Evolutionary conservation across 2,329 filamentous ascomycete species (phyloP).

Genomic region (Aspergillus proliferans): DNA sequence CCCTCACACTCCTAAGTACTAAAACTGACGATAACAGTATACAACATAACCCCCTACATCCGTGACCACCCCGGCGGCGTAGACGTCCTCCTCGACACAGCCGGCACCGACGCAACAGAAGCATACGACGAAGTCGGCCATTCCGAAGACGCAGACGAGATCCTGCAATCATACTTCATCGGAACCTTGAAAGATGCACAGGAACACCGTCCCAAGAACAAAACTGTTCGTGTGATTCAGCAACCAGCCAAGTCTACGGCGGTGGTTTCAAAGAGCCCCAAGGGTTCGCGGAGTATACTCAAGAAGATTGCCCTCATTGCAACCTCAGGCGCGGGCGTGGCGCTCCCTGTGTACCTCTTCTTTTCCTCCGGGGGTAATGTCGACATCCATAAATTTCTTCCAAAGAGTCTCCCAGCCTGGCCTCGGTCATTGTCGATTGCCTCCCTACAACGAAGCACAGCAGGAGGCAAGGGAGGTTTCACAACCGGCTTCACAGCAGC

Average conservation of each 20-base stretch:
- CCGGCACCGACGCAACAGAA: slow-evolving; percentile 37
- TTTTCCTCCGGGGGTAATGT: neutral
- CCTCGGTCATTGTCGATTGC: slow-evolving; percentile 1
- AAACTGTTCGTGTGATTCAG: slow-evolving; percentile 15
- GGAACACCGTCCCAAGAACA: slow-evolving; percentile 9
- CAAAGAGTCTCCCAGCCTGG: neutral
- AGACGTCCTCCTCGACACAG: slow-evolving; percentile 36
- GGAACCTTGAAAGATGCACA: slow-evolving; percentile 27
- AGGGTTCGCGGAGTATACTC: neutral
- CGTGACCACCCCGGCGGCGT: slow-evolving; percentile 51
- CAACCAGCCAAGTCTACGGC: slow-evolving; percentile 4
- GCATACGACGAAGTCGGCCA: slow-evolving; percentile 43
- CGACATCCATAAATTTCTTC: neutral
- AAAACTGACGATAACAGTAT: slow-evolving; percentile 39
- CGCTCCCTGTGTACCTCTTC: neutral
- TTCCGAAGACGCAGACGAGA: slow-evolving; percentile 41
- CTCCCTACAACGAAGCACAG: neutral
- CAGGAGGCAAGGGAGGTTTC: slow-evolving; percentile 14
- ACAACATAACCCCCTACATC: slow-evolving; percentile 53
- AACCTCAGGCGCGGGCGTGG: neutral
- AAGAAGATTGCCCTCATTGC: neutral
- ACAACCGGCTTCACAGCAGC: slow-evolving; percentile 17
- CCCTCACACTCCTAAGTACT: neutral
- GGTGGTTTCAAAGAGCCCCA: neutral
- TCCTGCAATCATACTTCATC: slow-evolving; percentile 32